Conservation (phyloP, 2,329 filamentous ascomycete species). For the Aspergillus calidoustus region DNA sequence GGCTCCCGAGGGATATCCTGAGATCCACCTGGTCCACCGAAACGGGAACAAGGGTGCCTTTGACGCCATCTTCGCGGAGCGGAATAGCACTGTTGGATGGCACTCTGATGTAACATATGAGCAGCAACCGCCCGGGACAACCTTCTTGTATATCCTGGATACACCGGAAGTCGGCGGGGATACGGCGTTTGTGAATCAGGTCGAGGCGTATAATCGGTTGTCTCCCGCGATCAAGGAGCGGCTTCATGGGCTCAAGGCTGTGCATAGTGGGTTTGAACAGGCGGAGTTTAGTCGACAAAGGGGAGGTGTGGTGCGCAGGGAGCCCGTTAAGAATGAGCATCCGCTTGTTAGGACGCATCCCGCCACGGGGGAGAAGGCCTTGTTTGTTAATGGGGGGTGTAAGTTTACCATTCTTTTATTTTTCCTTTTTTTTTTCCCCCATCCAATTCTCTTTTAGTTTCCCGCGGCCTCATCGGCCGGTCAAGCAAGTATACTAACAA, state of each 20-base stretch:
- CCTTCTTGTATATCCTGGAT: slow-evolving; percentile 83
- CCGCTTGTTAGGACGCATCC: slow-evolving; percentile 64
- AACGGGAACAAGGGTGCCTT: slow-evolving; percentile 64
- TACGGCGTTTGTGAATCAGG: slow-evolving; percentile 78
- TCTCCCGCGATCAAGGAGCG: slow-evolving; percentile 76
- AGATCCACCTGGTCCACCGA: slow-evolving; percentile 77
- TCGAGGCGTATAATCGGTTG: slow-evolving; percentile 77
- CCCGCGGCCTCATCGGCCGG: too few species aligned
- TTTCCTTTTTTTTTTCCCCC: too few species aligned
- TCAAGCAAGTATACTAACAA: too few species aligned
- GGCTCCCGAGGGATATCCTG: slow-evolving; percentile 70
- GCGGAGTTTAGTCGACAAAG: slow-evolving; percentile 66
- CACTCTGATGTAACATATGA: slow-evolving; percentile 88
- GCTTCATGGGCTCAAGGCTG: slow-evolving; percentile 76
- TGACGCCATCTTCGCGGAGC: slow-evolving; percentile 64
- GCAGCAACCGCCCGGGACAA: slow-evolving; percentile 83
- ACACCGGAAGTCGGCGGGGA: slow-evolving; percentile 78
- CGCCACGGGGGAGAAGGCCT: slow-evolving; percentile 36
- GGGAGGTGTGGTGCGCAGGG: slow-evolving; percentile 71
- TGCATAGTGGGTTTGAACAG: slow-evolving; percentile 81
- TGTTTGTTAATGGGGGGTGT: slow-evolving; percentile 44
- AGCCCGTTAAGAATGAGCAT: slow-evolving; percentile 73
- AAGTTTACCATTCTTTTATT: slow-evolving; percentile 14
- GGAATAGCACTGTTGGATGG: slow-evolving; percentile 80
- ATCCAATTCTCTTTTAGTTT: too few species aligned